A percentile compares a stretch with the other conserved stretches of the same genome.
Conservation (phyloP, 2,329 filamentous ascomycete genomes). For the Fusarium sambucinum region DNA sequence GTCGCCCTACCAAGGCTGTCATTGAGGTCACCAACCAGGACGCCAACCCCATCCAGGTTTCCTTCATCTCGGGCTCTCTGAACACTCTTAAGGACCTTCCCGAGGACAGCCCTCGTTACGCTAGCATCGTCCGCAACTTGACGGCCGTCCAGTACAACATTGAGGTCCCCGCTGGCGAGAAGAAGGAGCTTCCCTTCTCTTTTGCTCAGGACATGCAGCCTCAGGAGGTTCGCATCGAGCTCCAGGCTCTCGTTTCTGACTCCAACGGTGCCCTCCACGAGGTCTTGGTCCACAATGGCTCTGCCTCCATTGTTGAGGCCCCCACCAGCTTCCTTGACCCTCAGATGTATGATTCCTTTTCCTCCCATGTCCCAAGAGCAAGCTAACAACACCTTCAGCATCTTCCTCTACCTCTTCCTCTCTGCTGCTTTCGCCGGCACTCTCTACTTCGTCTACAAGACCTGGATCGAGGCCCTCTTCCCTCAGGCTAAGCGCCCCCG, state of each 20-base stretch:
- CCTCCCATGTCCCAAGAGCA: not conserved
- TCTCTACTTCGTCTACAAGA: conserved; percentile 97
- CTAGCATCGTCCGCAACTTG: conserved; percentile 83
- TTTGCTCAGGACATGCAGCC: conserved; percentile 94
- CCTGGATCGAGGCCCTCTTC: conserved; percentile 96
- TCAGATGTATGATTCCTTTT: conserved; percentile 79
- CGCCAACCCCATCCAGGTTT: conserved; percentile 77
- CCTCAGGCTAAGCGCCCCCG: conserved; percentile 83
- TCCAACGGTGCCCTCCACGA: conserved; percentile 78
- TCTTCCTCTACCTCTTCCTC: conserved; percentile 97
- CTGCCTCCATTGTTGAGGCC: conserved; percentile 88
- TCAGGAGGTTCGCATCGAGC: conserved; percentile 83
- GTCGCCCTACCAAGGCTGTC: conserved; percentile 83
- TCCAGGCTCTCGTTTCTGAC: conserved; percentile 80
- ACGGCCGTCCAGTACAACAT: conserved; percentile 80
- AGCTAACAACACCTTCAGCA: conserved; percentile 66
- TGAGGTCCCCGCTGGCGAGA: conserved; percentile 79
- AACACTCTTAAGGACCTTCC: conserved; percentile 66
- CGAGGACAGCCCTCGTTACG: conserved; percentile 58
- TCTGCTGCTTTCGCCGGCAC: conserved; percentile 80
- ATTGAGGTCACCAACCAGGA: conserved; percentile 90
- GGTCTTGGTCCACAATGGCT: conserved; percentile 82
- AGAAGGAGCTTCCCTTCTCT: conserved; percentile 81
- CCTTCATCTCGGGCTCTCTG: conserved; percentile 82
- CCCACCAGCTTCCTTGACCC: conserved; percentile 93